phyloP scores from a whole-genome alignment of 495 filamentous ascomycete species.

The Neurospora sp. region DNA sequence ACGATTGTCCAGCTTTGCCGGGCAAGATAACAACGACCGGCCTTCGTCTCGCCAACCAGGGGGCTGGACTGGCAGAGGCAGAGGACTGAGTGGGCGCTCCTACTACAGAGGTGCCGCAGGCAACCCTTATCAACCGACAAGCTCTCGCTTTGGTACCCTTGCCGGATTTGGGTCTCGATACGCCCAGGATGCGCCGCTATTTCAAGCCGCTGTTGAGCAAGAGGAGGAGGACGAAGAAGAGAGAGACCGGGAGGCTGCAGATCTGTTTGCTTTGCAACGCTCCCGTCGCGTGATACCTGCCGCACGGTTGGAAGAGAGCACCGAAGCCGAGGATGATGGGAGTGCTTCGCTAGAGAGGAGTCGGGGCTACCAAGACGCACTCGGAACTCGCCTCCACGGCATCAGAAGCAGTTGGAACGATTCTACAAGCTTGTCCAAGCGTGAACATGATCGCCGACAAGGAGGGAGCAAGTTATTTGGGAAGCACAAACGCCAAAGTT shows the following conservation, averaged over 20 bases:
- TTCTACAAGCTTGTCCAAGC: conserved; percentile 28
- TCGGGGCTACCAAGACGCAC: conserved; percentile 38
- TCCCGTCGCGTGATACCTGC: conserved; percentile 82
- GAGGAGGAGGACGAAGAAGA: conserved; percentile 78
- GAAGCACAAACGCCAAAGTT: conserved; percentile 19
- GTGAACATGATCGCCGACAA: conserved; percentile 13
- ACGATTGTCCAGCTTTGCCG: conserved; percentile 53
- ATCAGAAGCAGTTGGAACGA: conserved; percentile 55
- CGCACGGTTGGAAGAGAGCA: conserved; percentile 67
- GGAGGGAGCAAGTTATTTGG: conserved; percentile 36
- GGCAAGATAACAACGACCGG: conserved; percentile 45
- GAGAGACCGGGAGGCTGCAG: conserved; percentile 69
- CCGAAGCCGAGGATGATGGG: conserved; percentile 64
- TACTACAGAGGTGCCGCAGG: conserved; percentile 31
- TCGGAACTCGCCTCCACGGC: conserved; percentile 36
- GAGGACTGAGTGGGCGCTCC: conserved; percentile 25
- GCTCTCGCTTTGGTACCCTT: conserved; percentile 63
- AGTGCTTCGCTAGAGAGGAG: conserved; percentile 46
- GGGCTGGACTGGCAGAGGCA: conserved; percentile 26
- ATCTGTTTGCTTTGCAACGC: conserved; percentile 81
- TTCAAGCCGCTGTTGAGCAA: conserved; percentile 72
- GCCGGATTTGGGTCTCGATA: conserved; percentile 66
- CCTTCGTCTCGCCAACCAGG: conserved; percentile 20
- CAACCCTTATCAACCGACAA: conserved; percentile 61
- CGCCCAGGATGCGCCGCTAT: conserved; percentile 76